Conservation (phyloP, 2,329 filamentous ascomycete genomes). For the Fusarium floridanum region DNA sequence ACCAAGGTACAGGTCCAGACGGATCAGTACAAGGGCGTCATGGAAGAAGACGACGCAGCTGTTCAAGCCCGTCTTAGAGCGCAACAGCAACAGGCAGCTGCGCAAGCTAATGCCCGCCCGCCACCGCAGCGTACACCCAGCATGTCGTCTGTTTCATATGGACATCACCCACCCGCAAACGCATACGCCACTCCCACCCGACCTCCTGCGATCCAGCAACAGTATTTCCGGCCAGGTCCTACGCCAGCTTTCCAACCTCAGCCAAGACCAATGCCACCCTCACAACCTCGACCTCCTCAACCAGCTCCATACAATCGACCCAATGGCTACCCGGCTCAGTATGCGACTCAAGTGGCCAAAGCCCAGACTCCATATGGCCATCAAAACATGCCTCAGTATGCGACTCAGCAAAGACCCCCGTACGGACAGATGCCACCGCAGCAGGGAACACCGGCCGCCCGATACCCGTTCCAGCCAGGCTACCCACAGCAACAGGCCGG, state of each 20-base stretch:
- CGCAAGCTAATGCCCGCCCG: constrained; percentile 53
- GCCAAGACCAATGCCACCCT: constrained; percentile 51
- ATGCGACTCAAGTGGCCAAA: constrained; percentile 65
- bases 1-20: constrained; percentile 80
- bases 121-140: constrained; percentile 55
- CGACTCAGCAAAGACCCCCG: constrained; percentile 61
- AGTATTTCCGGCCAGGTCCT: constrained; percentile 57
- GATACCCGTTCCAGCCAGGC: constrained; percentile 57
- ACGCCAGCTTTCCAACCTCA: constrained; percentile 60
- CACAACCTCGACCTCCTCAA: constrained; percentile 55
- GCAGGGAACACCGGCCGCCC: constrained; percentile 57
- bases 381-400: constrained; percentile 62
- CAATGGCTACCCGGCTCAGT: constrained; percentile 62
- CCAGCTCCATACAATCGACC: constrained; percentile 64
- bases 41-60: constrained; percentile 84
- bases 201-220: constrained; percentile 58
- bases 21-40: constrained; percentile 80
- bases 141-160: constrained; percentile 56
- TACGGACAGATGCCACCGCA: constrained; percentile 57
- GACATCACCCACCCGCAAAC: constrained; percentile 57
- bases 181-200: constrained; percentile 64
- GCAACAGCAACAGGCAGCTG: constrained; percentile 49
- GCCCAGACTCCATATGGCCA: constrained; percentile 66
- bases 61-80: constrained; percentile 64
- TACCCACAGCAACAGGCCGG: constrained; percentile 55